Base-by-base conservation (phyloP, 768 basidiomycete genomes). In the Fomitopsis serialis region DNA sequence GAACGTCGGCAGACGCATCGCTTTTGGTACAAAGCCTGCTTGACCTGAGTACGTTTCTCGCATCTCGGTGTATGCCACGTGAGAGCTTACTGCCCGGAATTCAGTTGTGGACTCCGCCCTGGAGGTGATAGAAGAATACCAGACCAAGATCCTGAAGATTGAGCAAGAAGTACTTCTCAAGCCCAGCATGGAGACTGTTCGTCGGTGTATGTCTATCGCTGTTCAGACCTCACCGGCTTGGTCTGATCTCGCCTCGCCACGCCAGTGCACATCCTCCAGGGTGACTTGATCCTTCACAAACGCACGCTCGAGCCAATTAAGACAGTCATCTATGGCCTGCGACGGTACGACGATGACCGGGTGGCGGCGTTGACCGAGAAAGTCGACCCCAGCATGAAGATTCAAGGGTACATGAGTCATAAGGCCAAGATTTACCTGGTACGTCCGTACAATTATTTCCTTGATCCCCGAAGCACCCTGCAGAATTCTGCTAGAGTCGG, bases 251-350 rank as follows among this genome's bases (percentile, higher is more conserved):
- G 22, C 34, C 17, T 10, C 19, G 1, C 9, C 24, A 21, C 12
- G 27, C 52, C 56, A 87, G 85, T 91, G 42, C 88, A 89, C 60
- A 86, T 91, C 53, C 74, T 89, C 19, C 84, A 83, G 42, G 87
- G 85, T 15, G 87, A 91, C 59, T 74, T 91, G 3, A 83, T 82
- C 53, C 69, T 88, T 45, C 84, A 86, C 64, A 88, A 87, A 62
- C 79, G 86, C 19, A 87, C 87, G 2, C 73, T 89, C 13, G 84
- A 82, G 35, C 88, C 88, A 0, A 77, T 91, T 60, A 85, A 80
- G 61, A 79, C 81, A 0, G 70, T 89, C 54, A 72, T 91, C 23
- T 85, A 84, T 58, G 82, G 85, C 11, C 66, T 91, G 25, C 72
- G 87, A 32, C 70, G 81, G 48, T 87, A 89, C 60, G 87, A 91